Evolutionary conservation across 345 rosid genomes (phyloP), one percentile per base, ranked within the genome.

Genomic region (Ceriops decandra): DNA sequence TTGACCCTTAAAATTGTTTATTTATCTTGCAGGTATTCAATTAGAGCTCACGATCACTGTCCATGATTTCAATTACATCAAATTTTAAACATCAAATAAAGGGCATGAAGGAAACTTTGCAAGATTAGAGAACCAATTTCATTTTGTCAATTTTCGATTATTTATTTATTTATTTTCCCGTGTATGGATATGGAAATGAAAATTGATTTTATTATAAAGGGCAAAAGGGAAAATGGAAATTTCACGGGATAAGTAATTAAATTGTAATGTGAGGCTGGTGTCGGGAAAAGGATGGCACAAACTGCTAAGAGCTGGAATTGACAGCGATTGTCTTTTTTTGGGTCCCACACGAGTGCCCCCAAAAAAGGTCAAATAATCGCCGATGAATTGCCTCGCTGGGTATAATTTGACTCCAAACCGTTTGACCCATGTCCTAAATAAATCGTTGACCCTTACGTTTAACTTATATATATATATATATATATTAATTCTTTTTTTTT

Each of bases 271-370:
- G 27, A 17, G 36, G 36, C 9, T 33, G 9, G 36, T 33, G 36
- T 7, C 1, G 36, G 36, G 9, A 33, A 33, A 7, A 33, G 36
- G 36, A 33, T 33, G 36, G 36, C 36, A 33, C 36, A 33, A 33
- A 33, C 7, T 33, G 36, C 36, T 7, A 33, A 33, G 36, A 76
- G 73, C 84, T 78, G 82, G 62, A 73, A 60, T 7, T 26, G 72
- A 72, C 63, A 52, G 24, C 6, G 77, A 71, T 76, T 68, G 76
- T 75, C 64, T 13, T 5, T 5, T 70, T 49, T 62, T 74, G 75
- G 82, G 80, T 27, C 82, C 84, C 78, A 1, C 72, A 0, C 5
- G 0, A 36, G 26, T 47, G 47, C 32, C 66, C 46, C 64, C 73
- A 60, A 70, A 60, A 22, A 15, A 24, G 0, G 36, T 24, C 53